Conservation (phyloP, 2,329 filamentous ascomycete species). For the Xylariaceae sp. region DNA sequence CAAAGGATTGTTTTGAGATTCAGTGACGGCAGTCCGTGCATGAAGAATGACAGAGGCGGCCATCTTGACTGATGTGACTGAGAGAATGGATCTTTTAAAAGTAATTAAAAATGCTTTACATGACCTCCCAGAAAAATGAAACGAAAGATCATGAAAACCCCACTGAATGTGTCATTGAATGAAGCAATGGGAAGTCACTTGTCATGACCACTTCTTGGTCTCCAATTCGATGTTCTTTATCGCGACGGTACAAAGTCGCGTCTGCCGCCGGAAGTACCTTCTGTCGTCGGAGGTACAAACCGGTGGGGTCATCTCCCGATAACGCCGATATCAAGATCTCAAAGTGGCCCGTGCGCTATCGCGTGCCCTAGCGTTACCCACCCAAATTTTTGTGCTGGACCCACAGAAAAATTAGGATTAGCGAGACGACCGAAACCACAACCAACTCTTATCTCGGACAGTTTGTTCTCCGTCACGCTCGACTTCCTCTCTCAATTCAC, state of each 20-base stretch:
- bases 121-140: neutral
- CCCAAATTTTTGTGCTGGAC: slow-evolving; percentile 21
- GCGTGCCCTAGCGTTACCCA: slow-evolving; percentile 27
- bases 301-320: slow-evolving; percentile 2
- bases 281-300: neutral
- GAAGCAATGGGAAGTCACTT: neutral
- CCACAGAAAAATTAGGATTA: slow-evolving; percentile 30
- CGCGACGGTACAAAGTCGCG: too few species aligned
- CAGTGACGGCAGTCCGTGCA: slow-evolving; percentile 29
- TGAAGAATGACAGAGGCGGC: slow-evolving; percentile 39
- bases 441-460: slow-evolving; percentile 23
- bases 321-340: neutral
- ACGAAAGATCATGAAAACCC: neutral
- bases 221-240: neutral
- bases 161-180: neutral
- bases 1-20: slow-evolving; percentile 50
- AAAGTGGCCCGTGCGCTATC: slow-evolving; percentile 23
- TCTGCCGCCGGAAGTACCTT: neutral
- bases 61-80: slow-evolving; percentile 19
- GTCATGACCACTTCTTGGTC: neutral
- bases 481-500: slow-evolving; percentile 30
- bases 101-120: neutral
- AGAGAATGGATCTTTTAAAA: too few species aligned
- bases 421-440: slow-evolving; percentile 30
- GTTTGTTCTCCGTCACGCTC: slow-evolving; percentile 22